Evolutionary conservation across 2,329 filamentous ascomycete genomes (phyloP), one percentile per base, ranked within the genome.

Genomic region (Xylaria sp.): DNA sequence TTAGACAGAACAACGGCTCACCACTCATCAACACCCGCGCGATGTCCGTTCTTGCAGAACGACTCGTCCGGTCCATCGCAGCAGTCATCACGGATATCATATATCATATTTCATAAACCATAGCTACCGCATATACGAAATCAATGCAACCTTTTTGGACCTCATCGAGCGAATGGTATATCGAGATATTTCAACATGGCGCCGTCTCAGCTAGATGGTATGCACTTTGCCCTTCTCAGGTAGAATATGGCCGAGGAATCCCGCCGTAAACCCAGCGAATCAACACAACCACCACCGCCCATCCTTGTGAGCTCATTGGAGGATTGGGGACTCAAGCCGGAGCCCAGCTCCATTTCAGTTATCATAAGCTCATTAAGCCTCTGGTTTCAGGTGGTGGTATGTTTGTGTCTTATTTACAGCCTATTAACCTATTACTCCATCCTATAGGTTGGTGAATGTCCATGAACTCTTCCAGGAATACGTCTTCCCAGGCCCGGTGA

Each of bases 401-500:
- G 24, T 27, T 9, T 39, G 11, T 12, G 14, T 11, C 27, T 27
- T 21, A 53, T 47, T 14, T 45, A 36, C 30, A 36, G 14, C 50
- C 27, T 19, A 17, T 61, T 34, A 48, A 14, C 50, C 27, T 19
- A 17, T 61, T 34, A 48, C 7, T 32, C 9, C 56, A 50, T 34
- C 62, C 59, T 64, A 69, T 21, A 77, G 58, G 9, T 51, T 72
- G 39, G 80, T 77, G 70, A 84, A 84, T 2, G 79, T 81, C 82
- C 82, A 84, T 9, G 82, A 83, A 64, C 81, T 82, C 71, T 81
- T 77, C 82, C 81, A 84, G 2, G 72, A 78, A 72, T 84, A 83
- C 19, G 67, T 75, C 72, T 82, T 75, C 0, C 80, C 80, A 1
- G 82, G 81, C 3, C 80, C 79, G 39, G 76, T 81, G 61, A 84